Evolutionary conservation across 2,329 filamentous ascomycete genomes (phyloP).

Genomic region (Aspergillus novoparasiticus): DNA sequence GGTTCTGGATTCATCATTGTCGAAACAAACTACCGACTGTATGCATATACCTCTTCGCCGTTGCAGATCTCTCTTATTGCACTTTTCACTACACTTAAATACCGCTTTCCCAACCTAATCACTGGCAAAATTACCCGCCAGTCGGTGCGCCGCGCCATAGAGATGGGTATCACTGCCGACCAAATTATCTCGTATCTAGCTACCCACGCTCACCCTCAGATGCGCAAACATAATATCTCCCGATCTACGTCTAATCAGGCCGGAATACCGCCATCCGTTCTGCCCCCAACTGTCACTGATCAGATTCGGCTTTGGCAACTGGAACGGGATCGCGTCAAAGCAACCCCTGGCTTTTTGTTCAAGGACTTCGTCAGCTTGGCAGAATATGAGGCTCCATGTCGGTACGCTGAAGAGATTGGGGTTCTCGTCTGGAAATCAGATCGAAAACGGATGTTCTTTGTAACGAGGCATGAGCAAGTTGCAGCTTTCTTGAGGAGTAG

Average conservation of each 20-base stretch:
- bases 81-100: constrained; percentile 83
- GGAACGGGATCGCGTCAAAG: constrained; percentile 91
- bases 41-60: constrained; percentile 92
- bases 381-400: constrained; percentile 56
- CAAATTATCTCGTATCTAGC: constrained; percentile 94
- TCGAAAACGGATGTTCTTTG: constrained; percentile 81
- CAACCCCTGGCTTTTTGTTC: constrained; percentile 82
- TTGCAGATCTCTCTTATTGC: constrained; percentile 92
- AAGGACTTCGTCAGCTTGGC: constrained; percentile 78
- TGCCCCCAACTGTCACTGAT: constrained; percentile 94
- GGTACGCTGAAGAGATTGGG: constrained; percentile 83
- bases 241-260: constrained; percentile 43
- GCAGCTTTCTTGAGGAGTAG: constrained; percentile 73
- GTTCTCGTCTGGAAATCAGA: constrained; percentile 88
- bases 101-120: constrained; percentile 92
- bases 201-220: constrained; percentile 91
- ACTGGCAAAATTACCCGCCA: constrained; percentile 87
- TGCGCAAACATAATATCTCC: constrained; percentile 64
- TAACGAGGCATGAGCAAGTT: constrained; percentile 87
- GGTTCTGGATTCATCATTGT: constrained; percentile 81
- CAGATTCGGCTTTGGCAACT: constrained; percentile 98
- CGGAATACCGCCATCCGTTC: constrained; percentile 59
- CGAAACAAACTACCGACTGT: constrained; percentile 96
- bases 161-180: constrained; percentile 87
- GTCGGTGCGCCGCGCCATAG: constrained; percentile 84